These are phyloP conservation scores for Albifimbria verrucaria DNA, from an alignment of 2,329 filamentous ascomycete genomes.

Conservation along the genomic window DNA sequence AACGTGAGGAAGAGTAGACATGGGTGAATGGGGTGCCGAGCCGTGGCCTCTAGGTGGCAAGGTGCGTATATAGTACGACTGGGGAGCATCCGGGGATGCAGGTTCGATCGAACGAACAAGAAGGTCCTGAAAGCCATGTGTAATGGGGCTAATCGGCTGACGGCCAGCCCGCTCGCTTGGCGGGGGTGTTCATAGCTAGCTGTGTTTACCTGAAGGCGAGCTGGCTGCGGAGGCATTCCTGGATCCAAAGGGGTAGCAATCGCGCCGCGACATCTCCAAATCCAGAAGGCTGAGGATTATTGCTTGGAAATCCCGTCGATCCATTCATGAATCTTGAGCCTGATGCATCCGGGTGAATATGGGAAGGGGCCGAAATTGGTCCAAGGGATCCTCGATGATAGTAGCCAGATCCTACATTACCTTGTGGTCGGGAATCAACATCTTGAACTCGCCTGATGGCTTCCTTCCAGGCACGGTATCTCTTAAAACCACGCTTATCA, in stretches of 20 bases:
- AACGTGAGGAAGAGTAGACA: slow-evolving; percentile 12
- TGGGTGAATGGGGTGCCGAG: slow-evolving; percentile 15
- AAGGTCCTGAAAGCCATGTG: slow-evolving; percentile 33
- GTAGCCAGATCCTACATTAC: not conserved
- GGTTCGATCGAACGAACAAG: slow-evolving; percentile 46
- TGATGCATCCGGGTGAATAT: too few relatives aligned
- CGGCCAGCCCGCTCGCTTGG: not conserved
- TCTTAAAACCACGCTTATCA: not conserved
- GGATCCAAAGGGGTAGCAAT: too few relatives aligned
- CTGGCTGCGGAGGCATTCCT: too few relatives aligned
- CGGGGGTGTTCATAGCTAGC: not conserved
- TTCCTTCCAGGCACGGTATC: not conserved
- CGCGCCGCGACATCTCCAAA: too few relatives aligned
- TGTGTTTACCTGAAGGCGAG: too few relatives aligned
- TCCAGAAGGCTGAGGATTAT: too few relatives aligned
- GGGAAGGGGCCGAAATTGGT: too few relatives aligned
- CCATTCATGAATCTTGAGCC: too few relatives aligned
- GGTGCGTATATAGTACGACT: slow-evolving; percentile 30
- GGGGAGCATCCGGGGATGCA: slow-evolving; percentile 31
- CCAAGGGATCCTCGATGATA: not conserved
- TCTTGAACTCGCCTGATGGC: not conserved
- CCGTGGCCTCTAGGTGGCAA: slow-evolving; percentile 24
- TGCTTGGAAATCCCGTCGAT: too few relatives aligned
- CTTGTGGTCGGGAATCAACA: not conserved
- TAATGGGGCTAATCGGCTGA: not conserved